Conservation (phyloP, 1,284 basidiomycete genomes). For the Puccinia triticina region DNA sequence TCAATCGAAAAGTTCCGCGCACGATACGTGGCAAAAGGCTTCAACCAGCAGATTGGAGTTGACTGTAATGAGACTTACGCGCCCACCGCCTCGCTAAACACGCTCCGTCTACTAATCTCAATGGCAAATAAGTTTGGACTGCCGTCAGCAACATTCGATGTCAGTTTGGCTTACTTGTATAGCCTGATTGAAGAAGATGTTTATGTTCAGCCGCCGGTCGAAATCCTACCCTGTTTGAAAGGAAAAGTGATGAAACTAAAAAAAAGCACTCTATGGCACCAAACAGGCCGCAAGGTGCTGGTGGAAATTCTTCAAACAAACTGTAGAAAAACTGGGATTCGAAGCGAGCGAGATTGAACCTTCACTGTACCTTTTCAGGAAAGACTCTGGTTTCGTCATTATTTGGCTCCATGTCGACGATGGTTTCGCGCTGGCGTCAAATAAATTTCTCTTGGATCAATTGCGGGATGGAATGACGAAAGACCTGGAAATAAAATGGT, state of each 20-base stretch:
- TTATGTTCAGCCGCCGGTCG: not conserved
- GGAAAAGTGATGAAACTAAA: not conserved
- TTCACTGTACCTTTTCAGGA: not conserved
- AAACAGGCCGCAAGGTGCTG: too few relatives aligned
- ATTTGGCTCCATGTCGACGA: conserved; percentile 9
- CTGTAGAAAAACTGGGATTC: not conserved
- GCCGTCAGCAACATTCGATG: not conserved
- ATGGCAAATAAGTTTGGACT: conserved; percentile 14
- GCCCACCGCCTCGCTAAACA: conserved; percentile 31
- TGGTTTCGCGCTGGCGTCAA: too few relatives aligned
- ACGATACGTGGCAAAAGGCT: conserved; percentile 52
- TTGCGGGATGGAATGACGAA: too few relatives aligned
- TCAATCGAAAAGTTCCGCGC: conserved; percentile 8
- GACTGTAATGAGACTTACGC: conserved; percentile 53
- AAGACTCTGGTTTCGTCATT: not conserved
- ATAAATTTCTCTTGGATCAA: too few relatives aligned
- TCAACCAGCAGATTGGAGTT: conserved; percentile 43
- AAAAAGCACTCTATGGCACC: conserved; percentile 11
- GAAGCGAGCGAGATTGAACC: not conserved
- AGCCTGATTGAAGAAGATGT: conserved; percentile 14
- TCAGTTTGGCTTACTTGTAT: conserved; percentile 13
- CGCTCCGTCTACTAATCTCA: conserved; percentile 40
- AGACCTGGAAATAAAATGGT: too few relatives aligned
- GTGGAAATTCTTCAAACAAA: conserved; percentile 5
- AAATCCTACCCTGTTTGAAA: not conserved